Percentiles rank a stretch among this genome's conserved stretches.
Conservation (phyloP, 805 yeast species). For the Candida andamanensis region DNA sequence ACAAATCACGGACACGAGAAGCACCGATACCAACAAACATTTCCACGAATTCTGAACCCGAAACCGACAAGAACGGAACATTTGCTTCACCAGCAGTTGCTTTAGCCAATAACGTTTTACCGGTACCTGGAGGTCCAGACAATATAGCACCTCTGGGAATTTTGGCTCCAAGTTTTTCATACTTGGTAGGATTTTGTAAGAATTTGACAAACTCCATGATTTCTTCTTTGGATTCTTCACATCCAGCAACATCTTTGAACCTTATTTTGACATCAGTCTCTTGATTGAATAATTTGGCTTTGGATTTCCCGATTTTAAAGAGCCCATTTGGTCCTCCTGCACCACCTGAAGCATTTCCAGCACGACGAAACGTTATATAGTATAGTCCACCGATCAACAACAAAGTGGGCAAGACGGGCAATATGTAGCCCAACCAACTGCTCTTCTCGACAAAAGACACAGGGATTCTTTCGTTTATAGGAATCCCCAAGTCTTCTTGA, state of each 20-base stretch:
- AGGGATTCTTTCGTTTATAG: constrained; percentile 69
- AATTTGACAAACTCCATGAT: constrained; percentile 97
- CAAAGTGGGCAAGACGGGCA: constrained; percentile 77
- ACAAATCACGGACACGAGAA: constrained; percentile 92
- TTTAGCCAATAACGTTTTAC: constrained; percentile 93
- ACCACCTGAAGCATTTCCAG: constrained; percentile 55
- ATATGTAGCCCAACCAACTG: constrained; percentile 54
- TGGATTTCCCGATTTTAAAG: constrained; percentile 80
- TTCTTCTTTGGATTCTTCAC: constrained; percentile 94
- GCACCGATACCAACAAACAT: constrained; percentile 99
- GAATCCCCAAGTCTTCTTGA: constrained; percentile 66
- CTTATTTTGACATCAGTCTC: constrained; percentile 86
- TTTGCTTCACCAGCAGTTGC: constrained; percentile 99
- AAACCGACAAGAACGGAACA: constrained; percentile 91
- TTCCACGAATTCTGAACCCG: constrained; percentile 96
- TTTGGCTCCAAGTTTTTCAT: constrained; percentile 91
- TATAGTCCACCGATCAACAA: constrained; percentile 74
- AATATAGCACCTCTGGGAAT: constrained; percentile 97
- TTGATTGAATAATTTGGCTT: constrained; percentile 86
- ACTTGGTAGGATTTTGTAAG: constrained; percentile 82
- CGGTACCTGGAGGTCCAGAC: constrained; percentile 99
- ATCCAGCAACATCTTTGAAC: constrained; percentile 95
- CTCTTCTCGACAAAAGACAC: constrained; percentile 68
- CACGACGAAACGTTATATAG: constrained; percentile 55
- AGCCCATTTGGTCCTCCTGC: constrained; percentile 77